Percentiles rank a stretch among this genome's conserved stretches.
These are phyloP conservation scores for Xanthoceras sorbifolium DNA, from an alignment of 345 rosid species.

Conservation along the genomic window DNA sequence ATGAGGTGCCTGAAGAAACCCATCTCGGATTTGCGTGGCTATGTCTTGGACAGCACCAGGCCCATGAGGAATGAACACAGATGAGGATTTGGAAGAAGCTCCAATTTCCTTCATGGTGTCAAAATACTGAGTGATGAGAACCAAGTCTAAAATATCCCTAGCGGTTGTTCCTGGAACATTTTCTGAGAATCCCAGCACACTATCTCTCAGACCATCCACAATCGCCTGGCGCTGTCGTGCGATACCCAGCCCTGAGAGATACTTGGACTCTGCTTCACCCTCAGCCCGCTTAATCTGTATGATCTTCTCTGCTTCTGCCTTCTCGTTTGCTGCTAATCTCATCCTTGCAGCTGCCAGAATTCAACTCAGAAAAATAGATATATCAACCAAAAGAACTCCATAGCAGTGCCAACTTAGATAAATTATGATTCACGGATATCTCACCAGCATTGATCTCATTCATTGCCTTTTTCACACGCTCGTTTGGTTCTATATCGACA, in stretches of 20 bases:
- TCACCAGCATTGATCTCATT: constrained; percentile 58
- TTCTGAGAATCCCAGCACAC: constrained; percentile 55
- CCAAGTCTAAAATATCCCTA: constrained; percentile 29
- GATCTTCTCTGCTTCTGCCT: constrained; percentile 63
- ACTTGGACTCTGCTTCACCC: constrained; percentile 58
- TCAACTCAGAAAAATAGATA: neutral
- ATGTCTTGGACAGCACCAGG: constrained; percentile 35
- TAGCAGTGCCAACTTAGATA: neutral
- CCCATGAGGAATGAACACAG: constrained; percentile 39
- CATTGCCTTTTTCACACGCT: constrained; percentile 55
- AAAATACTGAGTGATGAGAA: constrained; percentile 33
- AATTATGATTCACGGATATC: neutral
- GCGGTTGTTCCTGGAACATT: constrained; percentile 56
- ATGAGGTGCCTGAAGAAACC: constrained; percentile 28
- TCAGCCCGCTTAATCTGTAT: constrained; percentile 60
- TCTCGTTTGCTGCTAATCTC: constrained; percentile 55
- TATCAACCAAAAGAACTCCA: neutral
- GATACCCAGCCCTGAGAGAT: constrained; percentile 53
- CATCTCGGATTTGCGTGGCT: constrained; percentile 32
- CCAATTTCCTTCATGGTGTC: constrained; percentile 36
- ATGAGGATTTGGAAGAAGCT: constrained; percentile 31
- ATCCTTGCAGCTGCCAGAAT: constrained; percentile 48
- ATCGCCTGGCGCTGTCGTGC: constrained; percentile 63
- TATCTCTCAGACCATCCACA: constrained; percentile 60
- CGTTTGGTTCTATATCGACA: constrained; percentile 58